These are phyloP conservation scores for Glycine tomentella DNA, from an alignment of 306 rosid genomes.

Conservation along the genomic window DNA sequence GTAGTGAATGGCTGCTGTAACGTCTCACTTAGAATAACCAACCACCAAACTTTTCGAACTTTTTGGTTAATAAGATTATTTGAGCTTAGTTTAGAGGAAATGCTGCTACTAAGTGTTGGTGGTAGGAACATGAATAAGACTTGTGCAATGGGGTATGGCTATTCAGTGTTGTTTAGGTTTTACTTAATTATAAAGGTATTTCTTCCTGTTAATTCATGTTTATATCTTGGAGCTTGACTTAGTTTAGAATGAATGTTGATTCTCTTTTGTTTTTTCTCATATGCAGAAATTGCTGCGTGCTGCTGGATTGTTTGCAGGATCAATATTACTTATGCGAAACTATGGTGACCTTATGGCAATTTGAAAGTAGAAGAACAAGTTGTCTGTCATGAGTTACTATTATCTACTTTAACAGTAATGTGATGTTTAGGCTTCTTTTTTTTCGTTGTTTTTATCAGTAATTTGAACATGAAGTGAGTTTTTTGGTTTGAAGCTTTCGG, in stretches of 20 bases:
- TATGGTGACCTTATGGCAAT: slow-evolving; percentile 93
- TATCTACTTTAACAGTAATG: slow-evolving; percentile 27
- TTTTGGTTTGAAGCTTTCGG: slow-evolving; percentile 23
- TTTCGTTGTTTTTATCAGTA: background rate
- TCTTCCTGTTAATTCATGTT: slow-evolving; percentile 10
- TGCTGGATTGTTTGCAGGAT: slow-evolving; percentile 75
- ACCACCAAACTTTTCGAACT: background rate
- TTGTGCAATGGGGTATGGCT: background rate
- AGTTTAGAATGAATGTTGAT: slow-evolving; percentile 3
- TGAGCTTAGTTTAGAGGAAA: slow-evolving; percentile 4
- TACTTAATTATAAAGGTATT: background rate
- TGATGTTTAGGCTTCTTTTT: background rate
- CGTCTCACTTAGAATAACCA: slow-evolving; percentile 3
- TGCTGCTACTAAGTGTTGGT: background rate
- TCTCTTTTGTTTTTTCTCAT: background rate
- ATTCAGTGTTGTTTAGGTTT: slow-evolving; percentile 1
- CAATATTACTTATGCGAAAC: slow-evolving; percentile 72
- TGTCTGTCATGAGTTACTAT: slow-evolving; percentile 33
- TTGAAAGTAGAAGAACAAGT: slow-evolving; percentile 49
- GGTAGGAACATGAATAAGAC: slow-evolving; percentile 1
- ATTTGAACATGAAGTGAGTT: slow-evolving; percentile 29
- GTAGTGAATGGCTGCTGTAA: background rate
- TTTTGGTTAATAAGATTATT: background rate
- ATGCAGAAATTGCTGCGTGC: slow-evolving; percentile 90
- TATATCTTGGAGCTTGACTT: slow-evolving; percentile 7